A percentile compares a stretch with the other conserved stretches of the same genome.
phyloP scores from a whole-genome alignment of 1,284 basidiomycete species.

The Puccinia brachypodii region DNA sequence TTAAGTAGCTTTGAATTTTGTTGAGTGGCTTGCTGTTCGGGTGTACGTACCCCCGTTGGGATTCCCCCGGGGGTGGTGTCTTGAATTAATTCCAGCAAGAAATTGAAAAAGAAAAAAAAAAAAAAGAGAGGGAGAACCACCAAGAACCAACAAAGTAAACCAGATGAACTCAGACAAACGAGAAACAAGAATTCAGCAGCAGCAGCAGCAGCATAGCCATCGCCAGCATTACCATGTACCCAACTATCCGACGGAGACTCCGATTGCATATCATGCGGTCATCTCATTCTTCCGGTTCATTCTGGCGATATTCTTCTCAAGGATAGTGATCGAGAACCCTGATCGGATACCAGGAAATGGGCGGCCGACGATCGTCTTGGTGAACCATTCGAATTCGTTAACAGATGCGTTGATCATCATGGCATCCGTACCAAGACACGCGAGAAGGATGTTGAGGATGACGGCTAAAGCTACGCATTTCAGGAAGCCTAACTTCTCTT shows the following conservation, averaged over 20 bases:
- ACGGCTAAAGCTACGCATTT: slow-evolving; percentile 79
- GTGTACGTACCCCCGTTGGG: too few relatives aligned
- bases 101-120: too few relatives aligned
- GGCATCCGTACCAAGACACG: slow-evolving; percentile 57
- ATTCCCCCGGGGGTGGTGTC: too few relatives aligned
- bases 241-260: slow-evolving; percentile 29
- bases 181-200: neutral
- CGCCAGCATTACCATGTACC: slow-evolving; percentile 19
- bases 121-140: too few relatives aligned
- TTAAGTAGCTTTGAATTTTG: too few relatives aligned
- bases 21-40: too few relatives aligned
- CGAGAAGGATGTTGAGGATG: slow-evolving; percentile 73
- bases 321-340: slow-evolving; percentile 77
- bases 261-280: slow-evolving; percentile 40
- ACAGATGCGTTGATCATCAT: slow-evolving; percentile 70
- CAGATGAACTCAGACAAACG: neutral
- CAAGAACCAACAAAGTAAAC: too few relatives aligned
- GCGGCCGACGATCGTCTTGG: slow-evolving; percentile 69
- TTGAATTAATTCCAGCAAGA: too few relatives aligned
- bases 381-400: slow-evolving; percentile 78
- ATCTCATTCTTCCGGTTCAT: slow-evolving; percentile 68
- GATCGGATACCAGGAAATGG: slow-evolving; percentile 70
- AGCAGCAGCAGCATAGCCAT: neutral
- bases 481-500: slow-evolving; percentile 74
- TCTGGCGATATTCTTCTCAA: slow-evolving; percentile 80